phyloP scores from a whole-genome alignment of 331 rosid genomes.

The Dryas integrifolia region DNA sequence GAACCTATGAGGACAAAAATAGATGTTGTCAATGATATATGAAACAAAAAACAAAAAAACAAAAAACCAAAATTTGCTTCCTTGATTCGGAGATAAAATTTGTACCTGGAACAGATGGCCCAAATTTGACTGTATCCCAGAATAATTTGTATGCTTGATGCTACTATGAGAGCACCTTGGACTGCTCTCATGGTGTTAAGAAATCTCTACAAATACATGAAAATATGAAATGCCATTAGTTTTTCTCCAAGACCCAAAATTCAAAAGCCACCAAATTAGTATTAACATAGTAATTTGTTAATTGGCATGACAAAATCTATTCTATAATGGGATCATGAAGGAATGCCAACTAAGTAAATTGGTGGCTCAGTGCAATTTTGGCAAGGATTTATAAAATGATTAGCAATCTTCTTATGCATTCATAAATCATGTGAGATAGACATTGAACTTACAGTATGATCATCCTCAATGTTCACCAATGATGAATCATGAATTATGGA shows the following conservation, averaged over 20 bases:
- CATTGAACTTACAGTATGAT: constrained; percentile 59
- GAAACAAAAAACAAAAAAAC: neutral
- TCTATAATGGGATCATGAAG: neutral
- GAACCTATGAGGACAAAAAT: constrained; percentile 51
- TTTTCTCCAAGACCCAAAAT: neutral
- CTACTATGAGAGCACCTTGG: constrained; percentile 85
- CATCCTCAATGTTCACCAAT: constrained; percentile 54
- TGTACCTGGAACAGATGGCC: constrained; percentile 94
- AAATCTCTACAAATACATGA: constrained; percentile 59
- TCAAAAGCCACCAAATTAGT: neutral
- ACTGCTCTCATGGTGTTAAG: constrained; percentile 87
- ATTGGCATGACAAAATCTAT: neutral
- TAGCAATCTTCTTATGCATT: too few species aligned
- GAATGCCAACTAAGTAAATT: neutral
- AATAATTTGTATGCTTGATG: constrained; percentile 89
- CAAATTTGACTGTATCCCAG: constrained; percentile 92
- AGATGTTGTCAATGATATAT: constrained; percentile 9
- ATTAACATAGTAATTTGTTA: neutral
- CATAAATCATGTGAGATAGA: neutral
- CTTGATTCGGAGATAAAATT: constrained; percentile 8
- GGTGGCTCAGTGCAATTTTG: neutral
- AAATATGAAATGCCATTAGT: constrained; percentile 10
- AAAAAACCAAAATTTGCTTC: neutral
- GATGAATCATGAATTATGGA: constrained; percentile 84
- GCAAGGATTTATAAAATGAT: neutral